Base-by-base conservation (phyloP, 768 basidiomycete genomes). In the Kwoniella bestiolae region DNA sequence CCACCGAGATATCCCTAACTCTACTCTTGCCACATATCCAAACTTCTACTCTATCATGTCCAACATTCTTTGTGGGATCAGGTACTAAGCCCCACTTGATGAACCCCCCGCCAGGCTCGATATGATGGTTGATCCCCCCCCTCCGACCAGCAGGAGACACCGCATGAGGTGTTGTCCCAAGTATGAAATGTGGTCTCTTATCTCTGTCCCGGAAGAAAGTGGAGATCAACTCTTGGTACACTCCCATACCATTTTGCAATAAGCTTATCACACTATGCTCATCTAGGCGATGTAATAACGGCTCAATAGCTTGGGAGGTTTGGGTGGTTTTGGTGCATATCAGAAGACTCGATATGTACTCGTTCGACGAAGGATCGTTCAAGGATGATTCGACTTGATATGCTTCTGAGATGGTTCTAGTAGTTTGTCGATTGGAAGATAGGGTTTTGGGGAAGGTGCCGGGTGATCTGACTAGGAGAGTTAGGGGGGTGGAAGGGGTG, bases 161-260 rank as follows among this genome's bases (percentile, higher is more conserved):
- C 3, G 91, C 91, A 71, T 95, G 92, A 1, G 88, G 90, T 67
- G 90, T 94, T 28, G 88, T 87, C 14, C 89, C 89, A 58, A 95
- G 82, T 68, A 98, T 86, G 77, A 98, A 92, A 73, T 91, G 88
- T 12, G 94, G 94, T 38, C 94, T 87, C 29, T 84, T 83, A 34
- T 84, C 78, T 25, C 88, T 85, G 78, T 93, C 89, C 21, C 85
- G 88, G 79, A 93, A 98, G 46, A 92, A 72, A 5, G 85, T 72
- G 5, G 82, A 74, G 18, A 91, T 78, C 52, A 96, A 84, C 65
- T 87, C 83, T 61, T 98, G 94, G 79, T 92, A 91, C 8, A 94
- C 83, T 11, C 93, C 95, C 88, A 96, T 91, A 26, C 95, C 95
- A 77, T 95, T 95, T 75, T 95, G 91, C 58, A 97, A 81, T n/a